These are phyloP conservation scores for Coprinellus aureogranulatus DNA, from an alignment of 768 basidiomycete genomes.

Conservation along the genomic window DNA sequence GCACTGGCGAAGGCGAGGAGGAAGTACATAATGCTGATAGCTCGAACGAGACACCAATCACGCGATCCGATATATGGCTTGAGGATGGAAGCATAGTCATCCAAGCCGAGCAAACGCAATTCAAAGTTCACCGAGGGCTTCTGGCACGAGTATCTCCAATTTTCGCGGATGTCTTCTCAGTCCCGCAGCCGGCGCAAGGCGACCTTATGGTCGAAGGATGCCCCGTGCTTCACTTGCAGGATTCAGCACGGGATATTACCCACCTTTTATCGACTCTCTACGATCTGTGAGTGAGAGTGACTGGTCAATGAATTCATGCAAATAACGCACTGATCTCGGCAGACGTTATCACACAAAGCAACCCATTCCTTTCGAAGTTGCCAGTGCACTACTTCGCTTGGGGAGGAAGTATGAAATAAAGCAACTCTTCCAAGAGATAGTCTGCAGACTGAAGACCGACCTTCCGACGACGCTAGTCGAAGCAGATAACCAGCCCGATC, in stretches of 20 bases:
- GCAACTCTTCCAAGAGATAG: not conserved
- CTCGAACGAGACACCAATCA: not conserved
- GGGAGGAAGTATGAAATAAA: not conserved
- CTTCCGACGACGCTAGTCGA: not conserved
- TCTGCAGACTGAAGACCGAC: not conserved
- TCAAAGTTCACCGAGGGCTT: constrained; percentile 17
- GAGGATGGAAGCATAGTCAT: constrained; percentile 21
- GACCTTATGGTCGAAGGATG: constrained; percentile 14
- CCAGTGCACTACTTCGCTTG: not conserved
- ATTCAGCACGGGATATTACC: constrained; percentile 10
- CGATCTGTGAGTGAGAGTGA: constrained; percentile 6
- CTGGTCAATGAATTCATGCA: too few relatives aligned
- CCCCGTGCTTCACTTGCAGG: constrained; percentile 16
- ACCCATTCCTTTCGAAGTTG: not conserved
- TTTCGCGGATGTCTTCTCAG: constrained; percentile 22
- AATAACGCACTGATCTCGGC: too few relatives aligned
- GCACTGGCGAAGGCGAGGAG: not conserved
- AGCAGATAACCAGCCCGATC: not conserved
- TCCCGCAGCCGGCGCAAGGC: constrained; percentile 11
- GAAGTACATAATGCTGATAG: not conserved
- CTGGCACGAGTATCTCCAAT: constrained; percentile 17
- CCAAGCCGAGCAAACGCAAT: constrained; percentile 16
- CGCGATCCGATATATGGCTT: constrained; percentile 12
- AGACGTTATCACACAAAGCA: not conserved
- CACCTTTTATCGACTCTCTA: constrained; percentile 13